These are phyloP conservation scores for Suhomyces kunorum DNA, from an alignment of 1,139 yeast genomes.

Conservation along the genomic window DNA sequence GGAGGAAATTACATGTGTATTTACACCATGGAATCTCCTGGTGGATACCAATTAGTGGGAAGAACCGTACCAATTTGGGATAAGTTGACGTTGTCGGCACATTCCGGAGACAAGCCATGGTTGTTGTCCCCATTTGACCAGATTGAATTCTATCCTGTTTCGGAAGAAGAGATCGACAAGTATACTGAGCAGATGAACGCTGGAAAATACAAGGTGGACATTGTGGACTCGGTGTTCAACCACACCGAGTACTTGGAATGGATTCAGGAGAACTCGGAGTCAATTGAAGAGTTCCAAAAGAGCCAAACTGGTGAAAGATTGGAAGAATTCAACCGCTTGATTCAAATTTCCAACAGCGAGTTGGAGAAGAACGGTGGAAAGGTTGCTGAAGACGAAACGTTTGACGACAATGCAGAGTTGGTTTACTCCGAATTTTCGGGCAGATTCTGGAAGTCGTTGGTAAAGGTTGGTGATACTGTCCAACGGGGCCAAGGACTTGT, in stretches of 20 bases:
- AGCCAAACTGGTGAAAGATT: slow-evolving; percentile 77
- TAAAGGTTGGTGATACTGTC: slow-evolving; percentile 76
- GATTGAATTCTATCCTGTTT: slow-evolving; percentile 88
- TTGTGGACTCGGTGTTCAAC: slow-evolving; percentile 78
- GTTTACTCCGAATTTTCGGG: slow-evolving; percentile 95
- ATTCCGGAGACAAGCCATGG: slow-evolving; percentile 77
- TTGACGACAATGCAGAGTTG: slow-evolving; percentile 73
- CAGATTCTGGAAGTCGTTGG: slow-evolving; percentile 93
- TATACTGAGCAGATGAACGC: slow-evolving; percentile 74
- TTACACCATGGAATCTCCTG: slow-evolving; percentile 97
- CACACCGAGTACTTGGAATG: slow-evolving; percentile 76
- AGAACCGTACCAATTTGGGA: slow-evolving; percentile 98
- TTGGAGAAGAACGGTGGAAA: slow-evolving; percentile 52
- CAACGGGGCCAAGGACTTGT: slow-evolving; percentile 75
- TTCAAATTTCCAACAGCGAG: slow-evolving; percentile 81
- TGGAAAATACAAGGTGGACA: slow-evolving; percentile 76
- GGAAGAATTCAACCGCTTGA: slow-evolving; percentile 79
- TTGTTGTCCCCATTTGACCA: slow-evolving; percentile 88
- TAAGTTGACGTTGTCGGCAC: slow-evolving; percentile 74
- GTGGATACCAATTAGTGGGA: slow-evolving; percentile 96
- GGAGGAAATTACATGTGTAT: slow-evolving; percentile 99
- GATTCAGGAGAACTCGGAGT: slow-evolving; percentile 69
- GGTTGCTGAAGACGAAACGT: slow-evolving; percentile 49
- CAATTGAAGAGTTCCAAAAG: slow-evolving; percentile 68
- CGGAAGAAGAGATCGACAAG: slow-evolving; percentile 76